phyloP scores from a whole-genome alignment of 495 filamentous ascomycete species.

The Penicillium diatomitis region DNA sequence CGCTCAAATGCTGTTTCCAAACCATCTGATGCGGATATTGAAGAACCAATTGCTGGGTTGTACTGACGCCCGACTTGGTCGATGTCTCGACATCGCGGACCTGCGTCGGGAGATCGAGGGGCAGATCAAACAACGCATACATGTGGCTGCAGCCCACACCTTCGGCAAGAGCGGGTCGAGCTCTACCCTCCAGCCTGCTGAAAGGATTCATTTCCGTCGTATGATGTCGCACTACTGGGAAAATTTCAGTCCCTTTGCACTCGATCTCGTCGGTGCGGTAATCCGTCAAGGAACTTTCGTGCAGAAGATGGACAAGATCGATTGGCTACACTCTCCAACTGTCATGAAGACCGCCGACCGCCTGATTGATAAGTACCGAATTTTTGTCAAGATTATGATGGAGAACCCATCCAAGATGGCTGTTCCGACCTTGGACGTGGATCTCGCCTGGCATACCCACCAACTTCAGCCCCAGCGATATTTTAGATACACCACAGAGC shows the following conservation, averaged over 20 bases:
- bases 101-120: slow-evolving; percentile 8
- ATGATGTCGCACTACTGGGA: slow-evolving; percentile 81
- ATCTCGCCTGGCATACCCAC: slow-evolving; percentile 67
- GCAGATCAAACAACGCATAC: slow-evolving; percentile 7
- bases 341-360: slow-evolving; percentile 55
- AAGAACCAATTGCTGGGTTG: slow-evolving; percentile 28
- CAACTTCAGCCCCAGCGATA: slow-evolving; percentile 55
- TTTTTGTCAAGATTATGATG: slow-evolving; percentile 59
- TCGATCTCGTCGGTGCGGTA: slow-evolving; percentile 70
- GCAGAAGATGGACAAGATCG: slow-evolving; percentile 69
- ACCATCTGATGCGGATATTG: slow-evolving; percentile 40
- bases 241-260: slow-evolving; percentile 58
- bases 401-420: slow-evolving; percentile 43
- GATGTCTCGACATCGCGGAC: slow-evolving; percentile 9
- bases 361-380: slow-evolving; percentile 56
- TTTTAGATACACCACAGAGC: slow-evolving; percentile 36
- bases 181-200: not conserved
- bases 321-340: slow-evolving; percentile 66
- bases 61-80: slow-evolving; percentile 15
- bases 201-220: slow-evolving; percentile 48
- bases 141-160: slow-evolving; percentile 1
- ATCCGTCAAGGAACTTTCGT: slow-evolving; percentile 70
- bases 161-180: not conserved
- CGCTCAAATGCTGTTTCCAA: slow-evolving; percentile 44
- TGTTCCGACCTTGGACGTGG: slow-evolving; percentile 78